phyloP scores from a whole-genome alignment of 257 asterid genomes.

The Nicotiana attenuata region DNA sequence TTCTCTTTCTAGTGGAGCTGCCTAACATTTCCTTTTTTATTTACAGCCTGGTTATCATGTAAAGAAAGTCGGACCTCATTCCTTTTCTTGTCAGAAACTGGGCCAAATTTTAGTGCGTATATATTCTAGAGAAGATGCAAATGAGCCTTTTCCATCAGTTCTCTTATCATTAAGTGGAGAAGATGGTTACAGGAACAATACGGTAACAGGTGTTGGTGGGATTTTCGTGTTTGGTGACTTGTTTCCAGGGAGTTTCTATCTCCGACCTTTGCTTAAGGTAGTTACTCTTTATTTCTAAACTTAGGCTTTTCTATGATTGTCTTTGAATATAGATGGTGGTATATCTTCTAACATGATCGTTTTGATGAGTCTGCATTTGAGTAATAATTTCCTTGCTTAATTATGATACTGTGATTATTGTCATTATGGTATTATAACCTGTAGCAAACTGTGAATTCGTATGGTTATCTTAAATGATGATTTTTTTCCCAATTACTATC shows the following conservation, averaged over 20 bases:
- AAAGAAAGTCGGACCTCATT: constrained; percentile 56
- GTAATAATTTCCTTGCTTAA: not conserved
- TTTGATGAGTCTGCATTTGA: not conserved
- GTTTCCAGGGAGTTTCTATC: constrained; percentile 94
- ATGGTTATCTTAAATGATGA: not conserved
- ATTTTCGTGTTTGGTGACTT: constrained; percentile 59
- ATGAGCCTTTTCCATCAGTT: constrained; percentile 77
- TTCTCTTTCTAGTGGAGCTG: constrained; percentile 10
- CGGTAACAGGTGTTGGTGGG: constrained; percentile 84
- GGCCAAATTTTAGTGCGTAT: constrained; percentile 70
- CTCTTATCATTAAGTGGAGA: constrained; percentile 94
- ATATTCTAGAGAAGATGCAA: constrained; percentile 56
- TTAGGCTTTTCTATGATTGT: not conserved
- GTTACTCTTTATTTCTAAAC: not conserved
- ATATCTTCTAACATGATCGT: not conserved
- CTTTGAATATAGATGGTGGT: not conserved
- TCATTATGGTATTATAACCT: not conserved
- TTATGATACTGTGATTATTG: not conserved
- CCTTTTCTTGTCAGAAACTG: constrained; percentile 90
- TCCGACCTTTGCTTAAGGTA: constrained; percentile 96
- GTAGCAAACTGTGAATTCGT: not conserved
- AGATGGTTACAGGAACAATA: constrained; percentile 96
- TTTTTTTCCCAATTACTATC: not conserved
- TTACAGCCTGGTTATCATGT: constrained; percentile 90
- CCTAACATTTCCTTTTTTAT: constrained; percentile 21